Evolutionary conservation across 768 basidiomycete genomes (phyloP), one percentile per base, ranked within the genome.

Genomic region (Naganishia vishniacii): DNA sequence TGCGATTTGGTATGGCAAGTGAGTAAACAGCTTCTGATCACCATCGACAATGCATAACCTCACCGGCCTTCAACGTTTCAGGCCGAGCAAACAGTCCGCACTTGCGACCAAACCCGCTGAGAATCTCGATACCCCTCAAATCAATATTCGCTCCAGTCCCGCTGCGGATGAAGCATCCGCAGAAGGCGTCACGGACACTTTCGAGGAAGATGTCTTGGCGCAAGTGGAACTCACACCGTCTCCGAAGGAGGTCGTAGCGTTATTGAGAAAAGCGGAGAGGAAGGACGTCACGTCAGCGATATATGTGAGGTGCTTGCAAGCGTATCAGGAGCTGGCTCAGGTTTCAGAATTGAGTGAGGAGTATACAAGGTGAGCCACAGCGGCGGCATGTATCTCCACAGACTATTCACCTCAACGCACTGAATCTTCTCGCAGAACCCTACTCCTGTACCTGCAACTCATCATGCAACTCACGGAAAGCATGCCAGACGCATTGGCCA

Each of bases 391-490:
- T 42, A 12, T 23, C 26, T 31, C n/a, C 32, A 23, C 5, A 26
- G 18, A 25, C 5, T 4, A 1, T 8, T 13, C 8, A 26, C 46
- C n/a, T n/a, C 44, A 9, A 34, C 41, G 34, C 26, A 29, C 3
- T 25, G 51, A 5, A 34, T 65, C 64, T 26, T 59, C 26, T n/a
- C n/a, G n/a, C 61, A 28, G 32, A 25, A 71, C 88, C 66, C 83
- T 84, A 0, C 71, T 97, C 34, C 80, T 88, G 5, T 84, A 85
- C 68, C 81, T 94, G 25, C 90, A 93, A 71, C 80, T 94, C 37
- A 84, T 90, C 34, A 80, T 91, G 66, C 84, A 87, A 69, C 87
- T 95, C 81, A 88, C 92, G 73, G 80, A 83, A 1, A 84, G 58
- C 78, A 90, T 4, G 82, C 85, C 0, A 79, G 81, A 44, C 81